These are phyloP conservation scores for Sinapis alba DNA, from an alignment of 441 rosid genomes.

Conservation along the genomic window DNA sequence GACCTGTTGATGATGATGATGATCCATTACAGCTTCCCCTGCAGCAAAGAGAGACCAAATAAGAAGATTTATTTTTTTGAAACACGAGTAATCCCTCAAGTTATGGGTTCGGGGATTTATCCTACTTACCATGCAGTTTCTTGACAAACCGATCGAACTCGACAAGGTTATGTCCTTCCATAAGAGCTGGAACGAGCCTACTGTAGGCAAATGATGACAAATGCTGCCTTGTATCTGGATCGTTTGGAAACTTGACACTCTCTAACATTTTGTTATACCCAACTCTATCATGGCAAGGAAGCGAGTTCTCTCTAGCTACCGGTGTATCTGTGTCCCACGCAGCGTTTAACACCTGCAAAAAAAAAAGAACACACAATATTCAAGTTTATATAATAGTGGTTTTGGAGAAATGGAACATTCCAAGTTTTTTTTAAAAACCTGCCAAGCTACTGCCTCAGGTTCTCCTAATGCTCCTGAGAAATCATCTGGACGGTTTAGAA, in stretches of 20 bases:
- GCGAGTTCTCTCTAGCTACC: conserved; percentile 69
- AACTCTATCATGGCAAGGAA: conserved; percentile 74
- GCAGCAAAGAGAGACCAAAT: conserved; percentile 15
- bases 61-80: conserved; percentile 7
- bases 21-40: conserved; percentile 41
- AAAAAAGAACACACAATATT: background rate
- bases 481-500: conserved; percentile 65
- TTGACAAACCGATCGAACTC: conserved; percentile 85
- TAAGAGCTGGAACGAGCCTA: conserved; percentile 71
- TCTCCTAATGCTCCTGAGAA: conserved; percentile 60
- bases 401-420: conserved; percentile 20
- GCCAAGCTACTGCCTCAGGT: conserved; percentile 88
- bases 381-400: background rate
- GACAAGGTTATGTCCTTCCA: conserved; percentile 78
- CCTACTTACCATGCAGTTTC: conserved; percentile 80
- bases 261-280: conserved; percentile 82
- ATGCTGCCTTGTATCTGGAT: conserved; percentile 87
- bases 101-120: background rate
- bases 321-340: conserved; percentile 81
- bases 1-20: conserved; percentile 37
- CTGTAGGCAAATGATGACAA: conserved; percentile 75
- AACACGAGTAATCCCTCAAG: background rate
- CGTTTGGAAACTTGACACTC: conserved; percentile 66
- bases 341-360: conserved; percentile 77
- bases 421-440: conserved; percentile 44